Conservation (phyloP, 78 protist species). For the Capsaspora owczarzaki region DNA sequence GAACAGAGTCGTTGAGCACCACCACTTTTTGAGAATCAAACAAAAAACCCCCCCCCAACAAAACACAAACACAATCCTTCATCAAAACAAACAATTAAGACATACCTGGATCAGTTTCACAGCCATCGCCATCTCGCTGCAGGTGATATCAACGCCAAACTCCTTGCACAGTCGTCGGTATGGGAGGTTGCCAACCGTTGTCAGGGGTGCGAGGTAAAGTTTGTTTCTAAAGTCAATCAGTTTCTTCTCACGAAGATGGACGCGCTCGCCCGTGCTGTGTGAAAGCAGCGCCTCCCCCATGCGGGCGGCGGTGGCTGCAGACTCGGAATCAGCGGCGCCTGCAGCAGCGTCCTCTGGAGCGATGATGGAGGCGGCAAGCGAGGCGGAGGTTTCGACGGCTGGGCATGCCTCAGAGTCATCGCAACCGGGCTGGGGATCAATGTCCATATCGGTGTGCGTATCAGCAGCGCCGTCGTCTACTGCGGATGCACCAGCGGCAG, state of each 20-base stretch:
- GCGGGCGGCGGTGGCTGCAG: not conserved
- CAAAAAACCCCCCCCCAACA: no score
- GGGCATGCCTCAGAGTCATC: not conserved
- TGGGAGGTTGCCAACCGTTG: conserved; percentile 98
- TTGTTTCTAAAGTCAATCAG: conserved; percentile 65
- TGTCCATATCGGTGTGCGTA: no score
- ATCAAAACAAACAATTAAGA: not conserved
- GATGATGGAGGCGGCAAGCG: no score
- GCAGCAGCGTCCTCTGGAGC: not conserved
- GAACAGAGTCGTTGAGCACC: no score
- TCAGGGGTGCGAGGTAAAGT: conserved; percentile 89
- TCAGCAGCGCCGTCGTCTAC: not conserved
- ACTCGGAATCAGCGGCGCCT: not conserved
- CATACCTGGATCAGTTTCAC: conserved; percentile 17
- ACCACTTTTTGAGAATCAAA: no score
- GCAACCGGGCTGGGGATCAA: no score
- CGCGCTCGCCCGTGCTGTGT: not conserved
- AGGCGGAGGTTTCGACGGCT: no score
- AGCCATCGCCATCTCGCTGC: conserved; percentile 87
- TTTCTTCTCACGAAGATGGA: not conserved
- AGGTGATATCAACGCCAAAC: conserved; percentile 72
- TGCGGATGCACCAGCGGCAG: not conserved
- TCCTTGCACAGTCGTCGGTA: conserved; percentile 82
- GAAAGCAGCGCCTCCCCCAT: not conserved
- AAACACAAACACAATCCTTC: not conserved